Evolutionary conservation across 768 basidiomycete genomes (phyloP), one percentile per base, ranked within the genome.

Genomic region (Neoboletus brunneissimus): DNA sequence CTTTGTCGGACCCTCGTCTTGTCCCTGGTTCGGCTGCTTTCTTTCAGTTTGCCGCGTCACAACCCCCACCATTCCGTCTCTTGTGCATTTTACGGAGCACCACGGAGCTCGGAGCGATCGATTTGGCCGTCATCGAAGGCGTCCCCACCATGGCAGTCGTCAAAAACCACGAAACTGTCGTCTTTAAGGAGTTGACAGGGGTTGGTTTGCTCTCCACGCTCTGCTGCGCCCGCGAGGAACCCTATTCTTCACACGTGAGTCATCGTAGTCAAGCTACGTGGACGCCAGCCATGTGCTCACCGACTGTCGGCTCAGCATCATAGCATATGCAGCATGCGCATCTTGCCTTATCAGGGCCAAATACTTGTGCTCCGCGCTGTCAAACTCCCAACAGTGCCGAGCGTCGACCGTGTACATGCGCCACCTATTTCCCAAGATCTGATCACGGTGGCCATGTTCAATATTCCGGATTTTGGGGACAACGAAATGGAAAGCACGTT

Each of bases 321-420:
- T 61, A 70, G 72, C 23, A 80, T 87, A 56, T 76, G 75, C 53
- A 79, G 77, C n/a, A 68, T 83, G 48, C 79, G 82, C 31, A 74
- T 80, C 25, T 64, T 84, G 35, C 82, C 83, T 2, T 68, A 72
- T 15, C 84, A 86, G 64, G 69, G 72, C 10, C 75, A 81, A 51
- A 67, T 86, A 13, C 70, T 86, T 22, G 72, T 84, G 51, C 73
- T 84, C 45, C 82, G 85, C 35, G 71, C 73, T 4, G 59, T 79
- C 46, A 66, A 63, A 40, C 62, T 65, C 37, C 59, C 63, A 34
- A 48, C 25, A 5, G 18, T 45, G 5, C 58, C 62, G 1, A 25
- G 3, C 25, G 15, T 22, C 20, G 54, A 59, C n/a, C 42, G 31
- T 31, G 37, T 45, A 27, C 59, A 58, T 4, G 57, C 52, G 23